These are phyloP conservation scores for Colletotrichum lindemuthianum DNA, from an alignment of 2,329 filamentous ascomycete genomes.

Conservation along the genomic window DNA sequence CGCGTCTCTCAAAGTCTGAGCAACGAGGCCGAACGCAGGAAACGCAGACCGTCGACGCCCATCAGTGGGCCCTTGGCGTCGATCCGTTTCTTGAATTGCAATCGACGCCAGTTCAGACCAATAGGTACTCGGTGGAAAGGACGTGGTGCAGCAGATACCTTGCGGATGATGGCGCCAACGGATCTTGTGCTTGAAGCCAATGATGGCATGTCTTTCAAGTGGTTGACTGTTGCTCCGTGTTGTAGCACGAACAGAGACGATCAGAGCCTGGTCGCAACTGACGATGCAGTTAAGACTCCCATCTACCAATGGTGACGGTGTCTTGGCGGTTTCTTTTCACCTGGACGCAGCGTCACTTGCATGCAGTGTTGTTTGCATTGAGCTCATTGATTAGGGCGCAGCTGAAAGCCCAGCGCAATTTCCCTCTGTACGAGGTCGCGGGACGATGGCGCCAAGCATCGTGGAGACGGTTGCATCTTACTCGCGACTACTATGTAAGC, in stretches of 20 bases:
- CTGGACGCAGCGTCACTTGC: background rate
- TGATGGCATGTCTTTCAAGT: too few relatives aligned
- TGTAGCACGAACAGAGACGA: background rate
- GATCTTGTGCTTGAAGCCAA: too few relatives aligned
- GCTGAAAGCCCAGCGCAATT: constrained; percentile 21
- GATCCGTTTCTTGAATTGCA: constrained; percentile 19
- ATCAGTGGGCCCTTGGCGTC: constrained; percentile 29
- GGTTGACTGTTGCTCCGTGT: too few relatives aligned
- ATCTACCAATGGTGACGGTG: background rate
- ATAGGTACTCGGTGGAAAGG: background rate
- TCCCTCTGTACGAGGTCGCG: constrained; percentile 28
- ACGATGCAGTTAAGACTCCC: background rate
- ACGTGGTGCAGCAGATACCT: background rate
- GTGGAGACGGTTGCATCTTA: constrained; percentile 4
- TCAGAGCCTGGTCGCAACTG: too few relatives aligned
- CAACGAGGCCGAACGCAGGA: constrained; percentile 3
- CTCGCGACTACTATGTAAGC: constrained; percentile 21
- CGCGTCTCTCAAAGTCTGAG: background rate
- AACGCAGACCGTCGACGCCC: constrained; percentile 2
- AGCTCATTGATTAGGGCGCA: constrained; percentile 21
- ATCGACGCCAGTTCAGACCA: constrained; percentile 4
- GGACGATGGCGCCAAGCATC: constrained; percentile 28
- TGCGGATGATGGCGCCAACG: too few relatives aligned
- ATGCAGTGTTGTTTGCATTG: constrained; percentile 9
- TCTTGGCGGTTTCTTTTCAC: background rate